These are phyloP conservation scores for Alternaria sp. DNA, from an alignment of 2,329 filamentous ascomycete genomes.

Conservation along the genomic window DNA sequence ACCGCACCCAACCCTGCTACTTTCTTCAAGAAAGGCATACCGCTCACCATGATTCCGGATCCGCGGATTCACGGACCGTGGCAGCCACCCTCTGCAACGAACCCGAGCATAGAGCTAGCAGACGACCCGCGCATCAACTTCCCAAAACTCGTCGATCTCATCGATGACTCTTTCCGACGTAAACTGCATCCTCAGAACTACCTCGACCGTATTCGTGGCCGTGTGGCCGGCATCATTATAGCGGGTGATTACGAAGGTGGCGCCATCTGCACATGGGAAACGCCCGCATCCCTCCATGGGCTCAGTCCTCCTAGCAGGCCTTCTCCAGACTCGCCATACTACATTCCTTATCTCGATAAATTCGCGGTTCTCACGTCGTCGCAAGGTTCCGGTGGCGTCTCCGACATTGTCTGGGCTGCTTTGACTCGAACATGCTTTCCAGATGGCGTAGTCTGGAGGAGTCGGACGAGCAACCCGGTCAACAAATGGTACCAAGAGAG, in stretches of 20 bases:
- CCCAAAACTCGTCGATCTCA: slow-evolving; percentile 79
- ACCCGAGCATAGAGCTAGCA: slow-evolving; percentile 71
- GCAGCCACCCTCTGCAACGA: slow-evolving; percentile 67
- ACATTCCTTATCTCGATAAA: slow-evolving; percentile 93
- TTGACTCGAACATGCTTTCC: slow-evolving; percentile 93
- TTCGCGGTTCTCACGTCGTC: slow-evolving; percentile 90
- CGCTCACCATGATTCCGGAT: slow-evolving; percentile 81
- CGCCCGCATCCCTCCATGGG: slow-evolving; percentile 63
- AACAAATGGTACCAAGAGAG: slow-evolving; percentile 99
- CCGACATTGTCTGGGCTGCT: slow-evolving; percentile 94
- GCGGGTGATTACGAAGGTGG: slow-evolving; percentile 97
- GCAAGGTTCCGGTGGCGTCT: slow-evolving; percentile 90
- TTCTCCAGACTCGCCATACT: slow-evolving; percentile 57
- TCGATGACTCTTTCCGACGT: slow-evolving; percentile 90
- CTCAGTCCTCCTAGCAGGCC: background rate
- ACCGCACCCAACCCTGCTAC: slow-evolving; percentile 67
- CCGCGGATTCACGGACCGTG: slow-evolving; percentile 67
- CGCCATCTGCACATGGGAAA: slow-evolving; percentile 94
- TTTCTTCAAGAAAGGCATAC: slow-evolving; percentile 89
- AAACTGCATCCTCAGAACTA: slow-evolving; percentile 86
- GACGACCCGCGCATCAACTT: slow-evolving; percentile 81
- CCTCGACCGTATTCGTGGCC: slow-evolving; percentile 76
- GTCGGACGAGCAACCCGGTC: slow-evolving; percentile 87
- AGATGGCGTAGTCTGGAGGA: slow-evolving; percentile 88
- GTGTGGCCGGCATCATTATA: slow-evolving; percentile 89